Evolutionary conservation across 176 grass and related monocot species (phyloP), one percentile per base, ranked within the genome.

Genomic region (Paspalum notatum): DNA sequence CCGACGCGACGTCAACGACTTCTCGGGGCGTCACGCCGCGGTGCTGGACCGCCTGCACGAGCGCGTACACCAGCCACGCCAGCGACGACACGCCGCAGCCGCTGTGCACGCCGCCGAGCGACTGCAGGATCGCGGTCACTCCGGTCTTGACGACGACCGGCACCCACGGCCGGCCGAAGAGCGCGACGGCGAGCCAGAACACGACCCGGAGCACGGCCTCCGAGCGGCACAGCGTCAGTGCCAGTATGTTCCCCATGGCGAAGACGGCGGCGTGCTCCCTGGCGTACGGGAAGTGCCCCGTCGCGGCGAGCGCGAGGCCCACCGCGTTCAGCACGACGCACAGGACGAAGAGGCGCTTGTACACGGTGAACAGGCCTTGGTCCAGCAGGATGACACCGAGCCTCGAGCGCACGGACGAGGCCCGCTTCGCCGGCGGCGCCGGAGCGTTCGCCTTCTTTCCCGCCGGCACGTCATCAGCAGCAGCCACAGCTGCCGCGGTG

Each of bases 351-450:
- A 94, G 89, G 16, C 84, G 77, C 80, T 94, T 94, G 89, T 94
- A 94, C 50, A 94, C 89, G 20, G 92, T 94, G 83, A 94, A 94
- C 72, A 94, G 12, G 17, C 89, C 89, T 74, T 94, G 86, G 79
- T 91, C 92, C 2, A 91, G 83, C 21, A 94, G 83, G 62, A 94
- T 87, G 16, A 91, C 47, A 15, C 80, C 46, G 13, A 94, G 83
- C 65, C 91, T 86, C 7, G 92, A 89, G 42, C 65, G 57, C 49
- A 18, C 10, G 8, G 49, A 54, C 21, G 80, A 25, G 0, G n/a
- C 47, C 66, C 52, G 7, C 75, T 72, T 72, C 72, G 76, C 57
- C 27, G 51, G 13, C n/a, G 58, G 10, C 15, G 54, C 43, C 12
- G 81, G 42, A 15, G 9, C 17, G 18, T 8, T 70, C 26, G 57